Conservation (phyloP, 2,329 filamentous ascomycete genomes). For the Neoarthrinium moseri region DNA sequence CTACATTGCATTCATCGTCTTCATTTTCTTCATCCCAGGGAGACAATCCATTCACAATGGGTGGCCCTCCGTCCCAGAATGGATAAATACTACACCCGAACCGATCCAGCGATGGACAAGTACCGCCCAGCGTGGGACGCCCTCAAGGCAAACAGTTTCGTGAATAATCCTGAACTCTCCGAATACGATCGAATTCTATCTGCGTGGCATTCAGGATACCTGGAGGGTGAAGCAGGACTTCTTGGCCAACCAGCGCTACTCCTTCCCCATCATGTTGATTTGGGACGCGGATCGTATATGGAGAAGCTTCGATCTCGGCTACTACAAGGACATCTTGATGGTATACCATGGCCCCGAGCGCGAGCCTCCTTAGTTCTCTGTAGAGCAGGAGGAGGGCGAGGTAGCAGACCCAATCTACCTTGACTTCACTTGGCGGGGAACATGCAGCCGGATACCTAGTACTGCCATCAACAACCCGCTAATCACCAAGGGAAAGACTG, state of each 20-base stretch:
- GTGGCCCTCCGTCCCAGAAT: neutral
- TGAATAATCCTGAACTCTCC: conserved; percentile 4
- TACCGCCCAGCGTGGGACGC: conserved; percentile 2
- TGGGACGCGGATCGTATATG: conserved; percentile 6
- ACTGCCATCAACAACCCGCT: conserved; percentile 1
- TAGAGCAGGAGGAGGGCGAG: neutral
- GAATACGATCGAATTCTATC: conserved; percentile 3
- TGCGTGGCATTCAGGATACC: conserved; percentile 2
- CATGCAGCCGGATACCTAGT: neutral
- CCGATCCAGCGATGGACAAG: conserved; percentile 3
- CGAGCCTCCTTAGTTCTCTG: conserved; percentile 4
- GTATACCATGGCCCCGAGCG: conserved; percentile 5
- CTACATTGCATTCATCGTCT: no score
- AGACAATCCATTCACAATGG: neutral
- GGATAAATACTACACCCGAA: neutral
- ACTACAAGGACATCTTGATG: conserved; percentile 1
- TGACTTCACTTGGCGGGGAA: conserved; percentile 3
- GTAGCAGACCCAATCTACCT: neutral
- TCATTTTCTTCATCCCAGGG: no score
- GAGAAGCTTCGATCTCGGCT: conserved; percentile 4
- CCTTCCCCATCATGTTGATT: conserved; percentile 3
- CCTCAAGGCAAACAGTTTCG: conserved; percentile 1
- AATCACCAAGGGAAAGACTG: conserved; percentile 5
- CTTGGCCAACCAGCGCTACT: neutral
- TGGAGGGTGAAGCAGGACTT: neutral